A percentile compares a stretch with the other conserved stretches of the same genome.
Conservation (phyloP, 2,329 filamentous ascomycete species). For the Fusarium ambrosium region DNA sequence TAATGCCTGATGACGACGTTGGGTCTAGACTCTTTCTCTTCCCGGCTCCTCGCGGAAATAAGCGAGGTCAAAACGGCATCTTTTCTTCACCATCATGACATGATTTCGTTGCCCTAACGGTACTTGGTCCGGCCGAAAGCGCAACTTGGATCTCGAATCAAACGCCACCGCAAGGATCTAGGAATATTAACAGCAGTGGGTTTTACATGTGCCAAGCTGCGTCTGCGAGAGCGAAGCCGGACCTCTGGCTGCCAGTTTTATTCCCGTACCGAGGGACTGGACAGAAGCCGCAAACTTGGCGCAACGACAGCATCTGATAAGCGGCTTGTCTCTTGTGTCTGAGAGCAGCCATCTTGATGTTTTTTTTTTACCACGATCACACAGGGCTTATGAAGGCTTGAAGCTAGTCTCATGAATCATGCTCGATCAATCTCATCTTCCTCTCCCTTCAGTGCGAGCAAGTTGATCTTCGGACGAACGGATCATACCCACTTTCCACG, state of each 20-base stretch:
- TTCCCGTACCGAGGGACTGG: constrained; percentile 33
- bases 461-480: constrained; percentile 31
- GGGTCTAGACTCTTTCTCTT: constrained; percentile 1
- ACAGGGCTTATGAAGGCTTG: neutral
- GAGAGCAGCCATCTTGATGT: neutral
- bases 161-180: neutral
- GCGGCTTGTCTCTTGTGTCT: neutral
- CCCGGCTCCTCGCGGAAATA: neutral
- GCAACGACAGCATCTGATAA: constrained; percentile 27
- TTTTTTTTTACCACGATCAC: neutral
- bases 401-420: neutral
- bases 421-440: neutral
- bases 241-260: constrained; percentile 15
- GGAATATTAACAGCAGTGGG: neutral
- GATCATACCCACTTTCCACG: constrained; percentile 37
- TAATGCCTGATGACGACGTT: neutral
- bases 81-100: constrained; percentile 6
- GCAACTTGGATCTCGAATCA: neutral
- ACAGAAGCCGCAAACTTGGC: neutral
- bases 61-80: neutral
- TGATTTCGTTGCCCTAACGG: constrained; percentile 4
- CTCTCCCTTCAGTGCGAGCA: neutral
- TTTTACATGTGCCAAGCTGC: constrained; percentile 6
- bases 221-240: constrained; percentile 8
- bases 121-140: constrained; percentile 3